Evolutionary conservation across 2,329 filamentous ascomycete species (phyloP).

Genomic region (Botrytis squamosa): DNA sequence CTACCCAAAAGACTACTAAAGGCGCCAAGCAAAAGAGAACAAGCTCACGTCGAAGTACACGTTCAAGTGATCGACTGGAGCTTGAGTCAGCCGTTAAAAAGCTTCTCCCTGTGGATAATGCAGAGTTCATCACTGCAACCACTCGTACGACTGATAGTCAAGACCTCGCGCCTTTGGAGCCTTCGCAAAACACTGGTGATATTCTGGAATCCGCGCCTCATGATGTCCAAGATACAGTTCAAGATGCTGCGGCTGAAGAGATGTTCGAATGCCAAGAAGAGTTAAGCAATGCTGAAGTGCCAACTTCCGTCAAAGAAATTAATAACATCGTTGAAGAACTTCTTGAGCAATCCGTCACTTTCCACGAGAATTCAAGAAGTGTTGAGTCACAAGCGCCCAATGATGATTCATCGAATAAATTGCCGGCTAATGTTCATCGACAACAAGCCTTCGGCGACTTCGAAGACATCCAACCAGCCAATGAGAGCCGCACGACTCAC

Average conservation of each 20-base stretch:
- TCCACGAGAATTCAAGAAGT: background rate
- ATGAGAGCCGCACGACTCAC: background rate
- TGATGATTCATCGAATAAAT: background rate
- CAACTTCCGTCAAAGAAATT: background rate
- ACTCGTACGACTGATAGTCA: too few species aligned
- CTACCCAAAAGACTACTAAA: background rate
- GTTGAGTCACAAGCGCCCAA: background rate
- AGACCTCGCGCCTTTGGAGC: background rate
- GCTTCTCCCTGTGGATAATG: background rate
- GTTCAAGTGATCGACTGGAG: slow-evolving; percentile 11
- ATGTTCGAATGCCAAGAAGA: background rate
- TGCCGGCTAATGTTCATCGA: background rate
- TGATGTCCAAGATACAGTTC: background rate
- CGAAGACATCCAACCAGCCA: background rate
- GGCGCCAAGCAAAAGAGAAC: slow-evolving; percentile 8
- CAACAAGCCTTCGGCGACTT: background rate
- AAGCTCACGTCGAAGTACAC: slow-evolving; percentile 11
- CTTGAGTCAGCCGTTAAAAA: background rate
- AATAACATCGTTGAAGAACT: slow-evolving; percentile 8
- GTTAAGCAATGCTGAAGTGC: background rate
- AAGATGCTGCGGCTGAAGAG: background rate
- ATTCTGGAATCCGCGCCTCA: too few species aligned
- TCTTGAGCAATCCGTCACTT: slow-evolving; percentile 1
- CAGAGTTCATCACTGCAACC: background rate
- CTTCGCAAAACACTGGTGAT: background rate